These are phyloP conservation scores for Trematosphaeria pertusa DNA, from an alignment of 2,329 filamentous ascomycete species.

Conservation along the genomic window DNA sequence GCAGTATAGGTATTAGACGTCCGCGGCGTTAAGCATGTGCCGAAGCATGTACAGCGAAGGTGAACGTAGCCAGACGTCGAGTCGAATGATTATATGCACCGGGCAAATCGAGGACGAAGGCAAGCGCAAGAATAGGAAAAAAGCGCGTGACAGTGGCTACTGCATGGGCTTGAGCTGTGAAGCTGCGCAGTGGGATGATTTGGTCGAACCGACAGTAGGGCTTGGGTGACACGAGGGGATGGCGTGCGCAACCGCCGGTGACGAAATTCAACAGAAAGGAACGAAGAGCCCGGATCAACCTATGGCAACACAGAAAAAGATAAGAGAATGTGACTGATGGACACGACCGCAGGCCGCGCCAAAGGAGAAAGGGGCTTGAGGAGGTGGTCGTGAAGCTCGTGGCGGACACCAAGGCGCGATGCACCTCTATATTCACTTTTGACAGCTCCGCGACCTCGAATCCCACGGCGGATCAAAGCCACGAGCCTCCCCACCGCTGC, in stretches of 20 bases:
- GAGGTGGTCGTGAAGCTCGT: slow-evolving; percentile 31
- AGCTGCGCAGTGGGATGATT: slow-evolving; percentile 19
- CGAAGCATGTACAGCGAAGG: slow-evolving; percentile 12
- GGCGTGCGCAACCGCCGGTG: slow-evolving; percentile 21
- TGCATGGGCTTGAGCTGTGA: slow-evolving; percentile 36
- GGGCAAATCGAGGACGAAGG: slow-evolving; percentile 20
- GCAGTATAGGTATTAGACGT: slow-evolving; percentile 7
- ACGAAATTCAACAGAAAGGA: slow-evolving; percentile 19
- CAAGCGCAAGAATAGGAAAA: slow-evolving; percentile 21
- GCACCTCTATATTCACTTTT: slow-evolving; percentile 43
- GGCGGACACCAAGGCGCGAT: slow-evolving; percentile 25
- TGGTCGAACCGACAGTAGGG: slow-evolving; percentile 15
- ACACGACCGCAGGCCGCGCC: slow-evolving; percentile 33
- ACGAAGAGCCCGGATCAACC: slow-evolving; percentile 43
- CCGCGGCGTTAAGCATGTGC: not conserved
- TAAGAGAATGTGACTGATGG: slow-evolving; percentile 16
- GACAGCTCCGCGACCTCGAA: slow-evolving; percentile 33
- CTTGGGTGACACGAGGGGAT: slow-evolving; percentile 21
- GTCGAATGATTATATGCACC: slow-evolving; percentile 28
- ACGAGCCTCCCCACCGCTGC: slow-evolving; percentile 34
- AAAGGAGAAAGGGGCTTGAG: slow-evolving; percentile 17
- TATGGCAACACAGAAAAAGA: slow-evolving; percentile 23
- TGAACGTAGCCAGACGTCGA: slow-evolving; percentile 44
- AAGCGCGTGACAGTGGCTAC: slow-evolving; percentile 32
- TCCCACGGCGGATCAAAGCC: slow-evolving; percentile 28